Percentiles rank a stretch among this genome's conserved stretches.
Conservation (phyloP, 345 rosid species). For the Heritiera littoralis region DNA sequence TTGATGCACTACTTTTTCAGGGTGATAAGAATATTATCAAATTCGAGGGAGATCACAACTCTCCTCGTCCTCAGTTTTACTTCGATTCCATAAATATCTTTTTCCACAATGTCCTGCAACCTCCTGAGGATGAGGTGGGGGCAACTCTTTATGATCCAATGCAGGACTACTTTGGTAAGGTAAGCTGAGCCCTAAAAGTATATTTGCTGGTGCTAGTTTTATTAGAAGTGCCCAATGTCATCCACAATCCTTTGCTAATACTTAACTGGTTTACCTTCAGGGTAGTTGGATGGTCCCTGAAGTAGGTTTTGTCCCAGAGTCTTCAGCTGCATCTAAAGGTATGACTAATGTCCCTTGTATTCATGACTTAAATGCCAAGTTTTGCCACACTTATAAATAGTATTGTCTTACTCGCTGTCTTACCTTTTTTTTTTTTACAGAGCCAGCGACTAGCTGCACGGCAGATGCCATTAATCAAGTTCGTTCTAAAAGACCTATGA, state of each 20-base stretch:
- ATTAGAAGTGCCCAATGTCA: conserved; percentile 25
- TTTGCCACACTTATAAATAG: conserved; percentile 17
- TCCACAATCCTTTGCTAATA: conserved; percentile 24
- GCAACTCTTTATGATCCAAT: conserved; percentile 54
- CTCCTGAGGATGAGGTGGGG: conserved; percentile 80
- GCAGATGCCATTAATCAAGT: conserved; percentile 63
- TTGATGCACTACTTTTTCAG: conserved; percentile 42
- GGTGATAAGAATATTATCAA: conserved; percentile 98
- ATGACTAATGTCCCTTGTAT: conserved; percentile 26
- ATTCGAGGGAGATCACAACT: conserved; percentile 98
- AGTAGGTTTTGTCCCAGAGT: conserved; percentile 45
- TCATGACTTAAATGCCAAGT: conserved; percentile 16
- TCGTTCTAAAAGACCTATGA: conserved; percentile 77
- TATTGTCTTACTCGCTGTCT: conserved; percentile 13
- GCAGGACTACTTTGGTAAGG: conserved; percentile 79
- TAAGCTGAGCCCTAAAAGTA: conserved; percentile 40
- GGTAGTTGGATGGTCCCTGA: conserved; percentile 61
- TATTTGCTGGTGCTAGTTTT: conserved; percentile 22
- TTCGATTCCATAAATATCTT: conserved; percentile 93
- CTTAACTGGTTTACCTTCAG: conserved; percentile 51
- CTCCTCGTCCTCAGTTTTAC: conserved; percentile 94
- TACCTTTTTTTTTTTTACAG: conserved; percentile 36
- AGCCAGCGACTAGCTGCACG: conserved; percentile 48
- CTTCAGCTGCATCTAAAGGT: conserved; percentile 54
- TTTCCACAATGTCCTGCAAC: conserved; percentile 93